phyloP scores from a whole-genome alignment of 305 asterid species.

The Rubia peregrina region DNA sequence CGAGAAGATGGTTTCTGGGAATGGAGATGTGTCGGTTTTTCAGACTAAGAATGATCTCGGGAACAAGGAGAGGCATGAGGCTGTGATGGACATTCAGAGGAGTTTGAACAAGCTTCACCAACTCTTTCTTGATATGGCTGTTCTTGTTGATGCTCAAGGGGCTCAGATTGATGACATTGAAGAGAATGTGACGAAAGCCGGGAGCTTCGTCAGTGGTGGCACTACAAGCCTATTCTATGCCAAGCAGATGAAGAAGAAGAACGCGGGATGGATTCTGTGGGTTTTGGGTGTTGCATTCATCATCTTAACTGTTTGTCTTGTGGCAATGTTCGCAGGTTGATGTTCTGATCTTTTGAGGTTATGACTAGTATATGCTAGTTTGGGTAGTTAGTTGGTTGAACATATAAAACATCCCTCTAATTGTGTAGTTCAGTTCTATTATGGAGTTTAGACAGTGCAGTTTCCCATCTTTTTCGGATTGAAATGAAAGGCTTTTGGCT shows the following conservation, averaged over 20 bases:
- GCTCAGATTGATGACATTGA: conserved; percentile 61
- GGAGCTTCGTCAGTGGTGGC: conserved; percentile 68
- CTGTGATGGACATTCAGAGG: conserved; percentile 76
- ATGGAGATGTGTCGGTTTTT: conserved; percentile 34
- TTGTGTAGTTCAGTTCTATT: neutral
- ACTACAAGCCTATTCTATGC: conserved; percentile 64
- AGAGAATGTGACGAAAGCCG: conserved; percentile 50
- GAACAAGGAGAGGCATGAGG: conserved; percentile 63
- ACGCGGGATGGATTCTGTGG: conserved; percentile 49
- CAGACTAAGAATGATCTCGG: conserved; percentile 32
- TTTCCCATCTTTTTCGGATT: conserved; percentile 2
- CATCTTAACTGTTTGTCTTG: conserved; percentile 52
- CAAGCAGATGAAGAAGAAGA: conserved; percentile 56
- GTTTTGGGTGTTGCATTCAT: conserved; percentile 42
- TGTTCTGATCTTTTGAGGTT: neutral
- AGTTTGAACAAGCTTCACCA: conserved; percentile 87
- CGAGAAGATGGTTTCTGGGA: conserved; percentile 49
- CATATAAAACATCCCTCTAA: neutral
- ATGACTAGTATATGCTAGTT: neutral
- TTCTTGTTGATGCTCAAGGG: conserved; percentile 73
- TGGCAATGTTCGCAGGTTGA: conserved; percentile 39
- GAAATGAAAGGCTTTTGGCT: neutral
- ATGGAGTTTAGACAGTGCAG: neutral
- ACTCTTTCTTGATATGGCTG: conserved; percentile 83
- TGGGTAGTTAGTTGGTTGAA: neutral